Percentiles rank a stretch among this genome's conserved stretches.
Conservation (phyloP, 208 protist genomes). For the Novymonas esmeraldas region DNA sequence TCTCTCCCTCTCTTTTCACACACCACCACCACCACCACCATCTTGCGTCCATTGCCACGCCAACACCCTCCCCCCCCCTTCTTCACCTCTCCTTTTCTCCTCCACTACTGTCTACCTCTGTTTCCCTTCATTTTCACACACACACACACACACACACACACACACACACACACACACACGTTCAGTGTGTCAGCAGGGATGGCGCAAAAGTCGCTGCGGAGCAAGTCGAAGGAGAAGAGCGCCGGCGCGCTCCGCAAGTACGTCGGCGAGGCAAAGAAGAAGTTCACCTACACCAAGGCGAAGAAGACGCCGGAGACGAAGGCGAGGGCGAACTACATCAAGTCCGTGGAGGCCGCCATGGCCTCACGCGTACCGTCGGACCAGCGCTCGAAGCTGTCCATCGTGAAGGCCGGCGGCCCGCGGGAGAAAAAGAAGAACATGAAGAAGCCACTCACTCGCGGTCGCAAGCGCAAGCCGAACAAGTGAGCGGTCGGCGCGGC, state of each 20-base stretch:
- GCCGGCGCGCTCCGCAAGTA: slow-evolving; percentile 83
- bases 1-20: too few relatives aligned
- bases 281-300: slow-evolving; percentile 71
- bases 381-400: slow-evolving; percentile 82
- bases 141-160: not conserved
- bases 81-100: not conserved
- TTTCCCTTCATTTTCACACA: not conserved
- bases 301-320: slow-evolving; percentile 59
- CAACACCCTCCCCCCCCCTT: too few relatives aligned
- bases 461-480: slow-evolving; percentile 58
- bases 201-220: slow-evolving; percentile 77
- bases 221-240: slow-evolving; percentile 79
- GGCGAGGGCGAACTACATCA: slow-evolving; percentile 83
- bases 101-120: not conserved
- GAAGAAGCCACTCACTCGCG: slow-evolving; percentile 89
- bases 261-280: slow-evolving; percentile 82
- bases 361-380: slow-evolving; percentile 88
- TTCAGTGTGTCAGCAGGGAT: slow-evolving; percentile 24
- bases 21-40: too few relatives aligned
- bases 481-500: not conserved
- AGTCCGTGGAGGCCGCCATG: slow-evolving; percentile 81
- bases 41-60: too few relatives aligned
- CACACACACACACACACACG: not conserved
- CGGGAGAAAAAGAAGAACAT: slow-evolving; percentile 68
- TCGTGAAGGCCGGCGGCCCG: slow-evolving; percentile 64